phyloP scores from a whole-genome alignment of 2,329 filamentous ascomycete species.

The Aspergillus carbonarius region DNA sequence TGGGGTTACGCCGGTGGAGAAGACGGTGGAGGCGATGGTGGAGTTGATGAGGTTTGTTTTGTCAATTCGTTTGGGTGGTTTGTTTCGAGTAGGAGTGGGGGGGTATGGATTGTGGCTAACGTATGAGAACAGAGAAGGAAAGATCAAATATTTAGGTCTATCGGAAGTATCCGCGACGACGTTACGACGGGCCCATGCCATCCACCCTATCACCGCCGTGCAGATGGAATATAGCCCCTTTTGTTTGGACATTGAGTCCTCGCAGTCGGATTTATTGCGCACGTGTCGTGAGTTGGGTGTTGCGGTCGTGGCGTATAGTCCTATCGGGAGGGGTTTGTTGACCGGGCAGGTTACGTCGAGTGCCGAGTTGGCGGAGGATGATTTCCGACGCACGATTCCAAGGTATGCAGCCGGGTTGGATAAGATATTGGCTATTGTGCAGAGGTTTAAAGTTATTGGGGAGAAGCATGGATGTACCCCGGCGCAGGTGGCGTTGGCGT shows the following conservation, averaged over 20 bases:
- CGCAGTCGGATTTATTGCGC: slow-evolving; percentile 49
- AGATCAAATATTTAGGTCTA: slow-evolving; percentile 52
- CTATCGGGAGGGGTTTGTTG: slow-evolving; percentile 60
- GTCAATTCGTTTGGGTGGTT: not conserved
- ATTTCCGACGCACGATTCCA: slow-evolving; percentile 50
- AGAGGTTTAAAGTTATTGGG: slow-evolving; percentile 51
- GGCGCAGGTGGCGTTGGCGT: slow-evolving; percentile 61
- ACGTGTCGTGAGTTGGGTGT: slow-evolving; percentile 60
- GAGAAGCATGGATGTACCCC: slow-evolving; percentile 56
- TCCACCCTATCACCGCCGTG: slow-evolving; percentile 50
- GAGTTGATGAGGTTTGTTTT: slow-evolving; percentile 38
- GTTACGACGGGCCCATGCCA: slow-evolving; percentile 49
- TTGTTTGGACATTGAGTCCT: slow-evolving; percentile 48
- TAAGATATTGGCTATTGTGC: slow-evolving; percentile 56
- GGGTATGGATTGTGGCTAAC: not conserved
- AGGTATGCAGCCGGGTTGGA: slow-evolving; percentile 52
- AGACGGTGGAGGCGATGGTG: slow-evolving; percentile 45
- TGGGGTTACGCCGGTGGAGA: slow-evolving; percentile 44
- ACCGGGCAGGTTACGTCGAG: slow-evolving; percentile 50
- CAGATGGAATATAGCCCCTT: slow-evolving; percentile 56
- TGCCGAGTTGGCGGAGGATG: slow-evolving; percentile 48
- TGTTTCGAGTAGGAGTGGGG: no score
- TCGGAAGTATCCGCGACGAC: slow-evolving; percentile 47
- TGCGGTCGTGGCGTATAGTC: slow-evolving; percentile 58
- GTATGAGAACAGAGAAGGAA: slow-evolving; percentile 38